Evolutionary conservation across 163 green algal genomes (phyloP), one percentile per base, ranked within the genome.

Genomic region (Chlorella variabilis): DNA sequence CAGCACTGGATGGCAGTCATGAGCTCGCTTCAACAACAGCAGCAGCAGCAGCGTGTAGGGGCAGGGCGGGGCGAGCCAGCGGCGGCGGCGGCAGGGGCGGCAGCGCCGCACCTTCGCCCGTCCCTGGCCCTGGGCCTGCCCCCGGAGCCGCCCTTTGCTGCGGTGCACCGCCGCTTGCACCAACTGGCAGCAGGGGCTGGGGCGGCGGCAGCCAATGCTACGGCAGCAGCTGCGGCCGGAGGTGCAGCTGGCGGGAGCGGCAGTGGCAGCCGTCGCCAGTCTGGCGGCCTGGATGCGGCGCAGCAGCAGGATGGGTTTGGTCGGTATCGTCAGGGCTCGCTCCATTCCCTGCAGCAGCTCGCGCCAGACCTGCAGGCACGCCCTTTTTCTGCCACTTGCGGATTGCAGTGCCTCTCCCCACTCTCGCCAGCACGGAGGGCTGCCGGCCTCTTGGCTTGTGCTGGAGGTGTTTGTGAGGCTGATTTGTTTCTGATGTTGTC

Each of bases 311-410:
- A 80, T 38, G 73, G 73, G 1, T 80, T 80, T 59, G 73, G 73
- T 25, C 59, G 73, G 38, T 80, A 80, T 56, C 73, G 73, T 27
- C 54, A 70, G 73, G 73, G 73, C 54, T 71, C 56, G 25, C 56
- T 80, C 23, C 73, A 70, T 36, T 70, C 34, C 56, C 73, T 80
- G 73, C 73, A 80, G 54, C 73, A 59, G 36, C 73, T 71, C 54
- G 73, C 27, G 2, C 71, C 54, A 0, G 36, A 69, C 1, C 73
- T 80, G 33, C 42, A 67, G 59, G 59, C 59, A 38, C 27, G 59
- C 59, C n/a, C 54, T 67, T 67, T 15, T 11, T 13, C n/a, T 27
- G 5, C n/a, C n/a, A 20, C n/a, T 27, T 38, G 59, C 59, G 27
- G 5, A 39, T 67, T n/a, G n/a, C n/a, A n/a, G n/a, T n/a, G n/a